A percentile compares a stretch with the other conserved stretches of the same genome.
Evolutionary conservation across 257 asterid genomes (phyloP).

Genomic region (Fraxinus cuspidata): DNA sequence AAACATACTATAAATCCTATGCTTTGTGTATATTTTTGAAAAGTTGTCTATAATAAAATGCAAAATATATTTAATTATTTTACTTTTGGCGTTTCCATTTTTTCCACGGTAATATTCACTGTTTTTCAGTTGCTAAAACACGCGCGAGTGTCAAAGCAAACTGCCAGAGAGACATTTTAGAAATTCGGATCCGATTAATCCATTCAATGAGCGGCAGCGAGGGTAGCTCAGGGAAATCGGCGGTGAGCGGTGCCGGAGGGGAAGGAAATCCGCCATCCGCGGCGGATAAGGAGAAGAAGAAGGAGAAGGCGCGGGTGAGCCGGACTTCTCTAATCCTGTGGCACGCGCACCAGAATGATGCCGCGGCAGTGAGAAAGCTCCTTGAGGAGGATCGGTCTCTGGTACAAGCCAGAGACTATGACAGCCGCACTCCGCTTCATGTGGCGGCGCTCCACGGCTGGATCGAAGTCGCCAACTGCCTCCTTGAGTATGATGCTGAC

Average conservation of each 20-base stretch:
- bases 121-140: conserved; percentile 33
- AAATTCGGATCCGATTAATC: conserved; percentile 28
- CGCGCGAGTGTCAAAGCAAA: conserved; percentile 29
- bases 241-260: conserved; percentile 34
- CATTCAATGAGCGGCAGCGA: conserved; percentile 75
- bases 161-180: neutral
- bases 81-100: neutral
- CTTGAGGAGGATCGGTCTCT: conserved; percentile 80
- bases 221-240: conserved; percentile 60
- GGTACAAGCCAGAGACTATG: conserved; percentile 88
- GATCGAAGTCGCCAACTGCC: conserved; percentile 80
- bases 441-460: conserved; percentile 96
- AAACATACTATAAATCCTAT: no score
- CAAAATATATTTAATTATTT: neutral
- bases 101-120: neutral
- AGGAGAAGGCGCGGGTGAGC: conserved; percentile 80
- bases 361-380: conserved; percentile 70
- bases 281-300: conserved; percentile 56
- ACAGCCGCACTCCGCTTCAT: conserved; percentile 88
- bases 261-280: conserved; percentile 32
- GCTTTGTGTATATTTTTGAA: neutral
- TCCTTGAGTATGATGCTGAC: conserved; percentile 73
- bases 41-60: neutral
- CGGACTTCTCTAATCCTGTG: conserved; percentile 83
- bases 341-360: conserved; percentile 96